Evolutionary conservation across 2,329 filamentous ascomycete genomes (phyloP), one percentile per base, ranked within the genome.

Genomic region (Botrytis paeoniae): DNA sequence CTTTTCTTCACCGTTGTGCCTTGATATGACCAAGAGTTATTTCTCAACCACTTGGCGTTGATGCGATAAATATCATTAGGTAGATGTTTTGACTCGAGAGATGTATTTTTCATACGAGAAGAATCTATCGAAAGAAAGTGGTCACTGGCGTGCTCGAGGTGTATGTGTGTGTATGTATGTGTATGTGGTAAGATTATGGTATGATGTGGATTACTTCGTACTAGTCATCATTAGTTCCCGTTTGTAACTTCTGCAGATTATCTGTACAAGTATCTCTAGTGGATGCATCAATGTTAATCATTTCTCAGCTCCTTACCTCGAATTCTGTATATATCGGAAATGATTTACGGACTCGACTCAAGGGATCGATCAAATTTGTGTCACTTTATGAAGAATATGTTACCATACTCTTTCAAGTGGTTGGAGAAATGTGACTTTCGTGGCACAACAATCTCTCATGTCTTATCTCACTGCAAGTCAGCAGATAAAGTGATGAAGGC

Each of bases 1-100:
- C 48, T 48, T 66, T 29, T 51, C 45, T 66, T 66, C 64, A 66
- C 64, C 64, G 64, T 66, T 32, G 20, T 64, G n/a, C n/a, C 14
- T 35, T 54, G 18, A 25, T 14, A 20, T 32, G n/a, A 66, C 37
- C 63, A 37, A 20, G 39, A 63, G 14, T 54, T n/a, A n/a, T 39
- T 39, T 41, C 22, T 66, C 32, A 54, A 39, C 45, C 25, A 12
- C 45, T 66, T 51, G 64, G 43, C 64, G 64, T 18, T 32, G 45
- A 66, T 66, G 32, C 37, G 45, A 66, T 54, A 20, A 39, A 48
- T n/a, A 66, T 66, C 43, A 54, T 51, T 37, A 57, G 6, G 48
- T 3, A 54, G 63, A 29, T 35, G 45, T n/a, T 66, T 51, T 20
- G 64, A 14, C 45, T 66, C 45, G 14, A 51, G 10, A 48, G 22